Percentiles rank a stretch among this genome's conserved stretches.
Conservation (phyloP, 495 filamentous ascomycete species). For the Parathielavia hyrcaniae region DNA sequence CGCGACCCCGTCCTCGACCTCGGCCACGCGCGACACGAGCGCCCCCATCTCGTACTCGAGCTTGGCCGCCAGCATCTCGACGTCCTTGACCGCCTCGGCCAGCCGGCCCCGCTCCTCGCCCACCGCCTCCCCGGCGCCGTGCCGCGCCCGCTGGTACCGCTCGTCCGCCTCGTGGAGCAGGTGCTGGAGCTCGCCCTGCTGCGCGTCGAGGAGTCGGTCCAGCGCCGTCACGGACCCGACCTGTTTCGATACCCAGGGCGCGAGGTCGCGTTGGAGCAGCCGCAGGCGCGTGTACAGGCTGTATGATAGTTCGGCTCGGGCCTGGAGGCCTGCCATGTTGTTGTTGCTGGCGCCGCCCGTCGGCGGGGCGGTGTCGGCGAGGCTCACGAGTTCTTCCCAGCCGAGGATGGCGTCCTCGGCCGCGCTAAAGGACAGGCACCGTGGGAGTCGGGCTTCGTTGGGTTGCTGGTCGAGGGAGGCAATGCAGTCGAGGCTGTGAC, state of each 20-base stretch:
- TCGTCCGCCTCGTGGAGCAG: constrained; percentile 63
- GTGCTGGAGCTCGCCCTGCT: constrained; percentile 59
- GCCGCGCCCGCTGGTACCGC: constrained; percentile 56
- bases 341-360: background rate
- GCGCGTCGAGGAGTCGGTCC: constrained; percentile 52
- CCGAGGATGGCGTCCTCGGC: constrained; percentile 81
- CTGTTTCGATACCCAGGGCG: constrained; percentile 61
- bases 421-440: constrained; percentile 78
- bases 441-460: constrained; percentile 61
- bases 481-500: constrained; percentile 45
- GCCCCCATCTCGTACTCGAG: constrained; percentile 89
- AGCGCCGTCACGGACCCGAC: constrained; percentile 57
- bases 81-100: constrained; percentile 68
- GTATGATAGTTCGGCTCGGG: constrained; percentile 51
- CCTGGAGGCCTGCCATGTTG: constrained; percentile 5
- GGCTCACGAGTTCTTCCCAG: constrained; percentile 52
- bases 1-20: constrained; percentile 75
- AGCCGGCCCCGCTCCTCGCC: constrained; percentile 59
- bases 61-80: constrained; percentile 78
- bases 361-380: constrained; percentile 44
- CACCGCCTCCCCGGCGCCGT: constrained; percentile 60
- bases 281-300: constrained; percentile 49
- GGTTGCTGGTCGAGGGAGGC: constrained; percentile 27
- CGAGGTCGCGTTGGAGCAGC: constrained; percentile 45
- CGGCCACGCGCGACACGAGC: constrained; percentile 73